Conservation (phyloP, 352 stramenopile species). For the Saprolegnia diclina region DNA sequence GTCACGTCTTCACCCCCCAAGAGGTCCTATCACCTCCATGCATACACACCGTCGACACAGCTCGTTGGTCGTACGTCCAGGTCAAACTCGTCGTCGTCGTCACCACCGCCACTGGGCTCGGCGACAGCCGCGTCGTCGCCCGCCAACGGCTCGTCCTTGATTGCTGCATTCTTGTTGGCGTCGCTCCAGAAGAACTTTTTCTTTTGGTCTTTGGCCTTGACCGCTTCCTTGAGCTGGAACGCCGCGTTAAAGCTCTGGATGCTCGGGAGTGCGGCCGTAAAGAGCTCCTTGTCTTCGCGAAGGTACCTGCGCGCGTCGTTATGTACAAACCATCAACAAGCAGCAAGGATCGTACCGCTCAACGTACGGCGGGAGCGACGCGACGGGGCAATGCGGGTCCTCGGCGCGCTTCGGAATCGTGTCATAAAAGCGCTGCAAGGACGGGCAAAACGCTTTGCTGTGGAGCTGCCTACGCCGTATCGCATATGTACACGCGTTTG, state of each 20-base stretch:
- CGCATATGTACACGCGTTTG: no score
- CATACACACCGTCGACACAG: background rate
- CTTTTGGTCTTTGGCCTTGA: slow-evolving; percentile 60
- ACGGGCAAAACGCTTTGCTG: slow-evolving; percentile 48
- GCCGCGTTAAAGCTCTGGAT: slow-evolving; percentile 65
- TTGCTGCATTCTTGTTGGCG: slow-evolving; percentile 33
- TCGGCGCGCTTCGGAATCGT: slow-evolving; percentile 51
- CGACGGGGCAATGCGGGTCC: slow-evolving; percentile 42
- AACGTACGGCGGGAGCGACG: slow-evolving; percentile 48
- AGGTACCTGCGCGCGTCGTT: slow-evolving; percentile 34
- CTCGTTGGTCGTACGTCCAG: slow-evolving; percentile 32
- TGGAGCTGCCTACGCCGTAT: slow-evolving; percentile 41
- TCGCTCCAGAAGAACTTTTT: slow-evolving; percentile 82
- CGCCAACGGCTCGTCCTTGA: slow-evolving; percentile 37
- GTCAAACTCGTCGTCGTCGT: slow-evolving; percentile 48
- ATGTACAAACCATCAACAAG: slow-evolving; percentile 28
- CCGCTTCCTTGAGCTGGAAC: slow-evolving; percentile 71
- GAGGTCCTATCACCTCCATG: slow-evolving; percentile 37
- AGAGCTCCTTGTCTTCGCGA: slow-evolving; percentile 21
- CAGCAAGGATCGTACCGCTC: slow-evolving; percentile 31
- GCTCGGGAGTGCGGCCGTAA: background rate
- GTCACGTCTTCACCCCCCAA: slow-evolving; percentile 59
- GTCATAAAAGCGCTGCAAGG: slow-evolving; percentile 68
- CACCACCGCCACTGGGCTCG: slow-evolving; percentile 6
- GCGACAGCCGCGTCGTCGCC: slow-evolving; percentile 28